Evolutionary conservation across 257 asterid genomes (phyloP).

Genomic region (Agastache rugosa): DNA sequence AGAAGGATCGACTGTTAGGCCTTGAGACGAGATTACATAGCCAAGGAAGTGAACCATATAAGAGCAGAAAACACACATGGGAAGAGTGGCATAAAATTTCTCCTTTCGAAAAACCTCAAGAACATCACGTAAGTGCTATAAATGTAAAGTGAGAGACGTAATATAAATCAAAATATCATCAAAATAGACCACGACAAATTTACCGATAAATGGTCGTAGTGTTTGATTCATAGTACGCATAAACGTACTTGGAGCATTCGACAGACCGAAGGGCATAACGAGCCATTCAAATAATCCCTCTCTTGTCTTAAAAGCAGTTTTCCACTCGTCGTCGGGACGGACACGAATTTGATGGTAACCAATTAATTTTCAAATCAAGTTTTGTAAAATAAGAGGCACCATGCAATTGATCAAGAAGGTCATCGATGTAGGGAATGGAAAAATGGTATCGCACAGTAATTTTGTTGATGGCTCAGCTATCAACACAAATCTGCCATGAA

Average conservation of each 20-base stretch:
- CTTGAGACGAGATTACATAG: not conserved
- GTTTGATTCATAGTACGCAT: too few relatives aligned
- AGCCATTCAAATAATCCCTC: too few relatives aligned
- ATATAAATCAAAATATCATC: not conserved
- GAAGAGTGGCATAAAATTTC: not conserved
- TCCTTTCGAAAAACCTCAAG: not conserved
- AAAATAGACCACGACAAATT: not conserved
- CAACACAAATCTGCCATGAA: too few relatives aligned
- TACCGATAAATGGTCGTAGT: too few relatives aligned
- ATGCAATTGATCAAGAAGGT: not conserved
- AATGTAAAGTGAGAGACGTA: not conserved
- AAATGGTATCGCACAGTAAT: too few relatives aligned
- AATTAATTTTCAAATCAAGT: not conserved
- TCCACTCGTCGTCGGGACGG: not conserved
- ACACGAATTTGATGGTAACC: not conserved
- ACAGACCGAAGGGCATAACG: too few relatives aligned
- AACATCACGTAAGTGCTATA: not conserved
- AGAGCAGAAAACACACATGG: too few relatives aligned
- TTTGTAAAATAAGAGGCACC: not conserved
- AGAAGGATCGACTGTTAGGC: not conserved
- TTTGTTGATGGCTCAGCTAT: too few relatives aligned
- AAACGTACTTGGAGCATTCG: too few relatives aligned
- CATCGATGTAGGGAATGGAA: not conserved
- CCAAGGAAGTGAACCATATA: not conserved
- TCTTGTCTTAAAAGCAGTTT: not conserved